phyloP scores from a whole-genome alignment of 2,329 filamentous ascomycete species.

The Botrytis porri region DNA sequence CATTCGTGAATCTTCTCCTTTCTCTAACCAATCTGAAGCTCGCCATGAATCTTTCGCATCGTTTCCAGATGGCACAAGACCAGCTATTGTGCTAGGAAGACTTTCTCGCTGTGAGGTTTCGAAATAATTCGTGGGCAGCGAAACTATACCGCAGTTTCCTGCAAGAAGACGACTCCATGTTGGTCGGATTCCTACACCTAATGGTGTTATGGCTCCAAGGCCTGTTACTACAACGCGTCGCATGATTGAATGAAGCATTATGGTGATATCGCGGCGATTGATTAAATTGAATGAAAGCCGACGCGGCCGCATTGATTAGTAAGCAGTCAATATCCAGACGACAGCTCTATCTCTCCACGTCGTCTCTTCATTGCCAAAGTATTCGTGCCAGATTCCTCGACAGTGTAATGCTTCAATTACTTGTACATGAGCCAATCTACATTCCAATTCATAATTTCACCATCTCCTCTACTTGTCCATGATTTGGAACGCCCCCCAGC shows the following conservation, averaged over 20 bases:
- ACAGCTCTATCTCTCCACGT: too few relatives aligned
- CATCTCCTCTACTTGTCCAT: background rate
- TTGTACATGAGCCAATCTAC: too few relatives aligned
- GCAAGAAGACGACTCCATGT: conserved; percentile 81
- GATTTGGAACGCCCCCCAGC: too few relatives aligned
- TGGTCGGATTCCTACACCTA: conserved; percentile 73
- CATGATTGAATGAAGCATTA: conserved; percentile 27
- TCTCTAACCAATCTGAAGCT: conserved; percentile 52
- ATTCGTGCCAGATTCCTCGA: background rate
- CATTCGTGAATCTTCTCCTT: conserved; percentile 68
- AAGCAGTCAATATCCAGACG: background rate
- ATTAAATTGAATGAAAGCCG: background rate
- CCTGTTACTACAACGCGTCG: conserved; percentile 81
- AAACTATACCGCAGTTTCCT: conserved; percentile 76
- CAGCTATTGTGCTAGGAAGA: conserved; percentile 82
- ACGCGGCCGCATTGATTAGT: background rate
- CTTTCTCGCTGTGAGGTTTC: conserved; percentile 53
- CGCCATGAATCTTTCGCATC: conserved; percentile 48
- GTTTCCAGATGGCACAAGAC: conserved; percentile 65
- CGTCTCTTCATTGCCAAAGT: background rate
- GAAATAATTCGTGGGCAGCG: conserved; percentile 54
- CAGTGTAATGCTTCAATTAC: background rate
- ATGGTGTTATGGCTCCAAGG: conserved; percentile 75
- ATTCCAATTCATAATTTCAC: background rate
- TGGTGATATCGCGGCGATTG: background rate